Evolutionary conservation across 257 asterid genomes (phyloP).

Genomic region (Ilex asprella): DNA sequence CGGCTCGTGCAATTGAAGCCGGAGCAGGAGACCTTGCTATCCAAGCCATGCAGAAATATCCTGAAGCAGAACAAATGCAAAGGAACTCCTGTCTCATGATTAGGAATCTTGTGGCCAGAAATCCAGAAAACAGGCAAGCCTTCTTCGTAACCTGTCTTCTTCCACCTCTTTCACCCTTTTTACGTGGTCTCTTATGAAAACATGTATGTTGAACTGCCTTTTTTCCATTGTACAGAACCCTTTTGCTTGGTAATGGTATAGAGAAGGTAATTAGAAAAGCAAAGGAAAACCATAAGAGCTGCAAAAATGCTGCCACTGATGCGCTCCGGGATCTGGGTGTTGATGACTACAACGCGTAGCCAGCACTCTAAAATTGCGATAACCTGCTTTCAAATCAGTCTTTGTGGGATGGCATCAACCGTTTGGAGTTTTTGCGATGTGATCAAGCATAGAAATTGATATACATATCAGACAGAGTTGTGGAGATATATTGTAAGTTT

Average conservation of each 20-base stretch:
- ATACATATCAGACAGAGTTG: too few species aligned
- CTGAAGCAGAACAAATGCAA: conserved; percentile 74
- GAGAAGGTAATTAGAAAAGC: conserved; percentile 70
- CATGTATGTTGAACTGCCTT: neutral
- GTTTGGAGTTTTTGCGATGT: too few species aligned
- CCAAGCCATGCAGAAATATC: conserved; percentile 69
- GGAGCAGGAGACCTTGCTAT: conserved; percentile 93
- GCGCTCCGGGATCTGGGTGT: conserved; percentile 81
- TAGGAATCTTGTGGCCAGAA: conserved; percentile 78
- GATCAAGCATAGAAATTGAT: too few species aligned
- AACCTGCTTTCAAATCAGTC: too few species aligned
- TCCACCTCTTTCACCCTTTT: neutral
- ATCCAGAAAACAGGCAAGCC: conserved; percentile 71
- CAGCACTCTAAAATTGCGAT: too few species aligned
- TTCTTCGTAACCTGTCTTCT: neutral
- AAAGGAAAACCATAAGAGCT: conserved; percentile 59
- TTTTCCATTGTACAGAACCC: conserved; percentile 36
- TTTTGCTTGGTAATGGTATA: conserved; percentile 62
- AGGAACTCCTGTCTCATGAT: conserved; percentile 75
- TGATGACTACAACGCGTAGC: conserved; percentile 60
- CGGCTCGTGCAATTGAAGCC: conserved; percentile 74
- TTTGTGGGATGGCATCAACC: too few species aligned
- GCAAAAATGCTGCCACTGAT: conserved; percentile 87
- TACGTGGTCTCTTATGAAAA: neutral
- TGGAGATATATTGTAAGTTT: too few species aligned